Base-by-base conservation (phyloP, 176 grass and related monocot genomes). In the Saccharum spontaneum region DNA sequence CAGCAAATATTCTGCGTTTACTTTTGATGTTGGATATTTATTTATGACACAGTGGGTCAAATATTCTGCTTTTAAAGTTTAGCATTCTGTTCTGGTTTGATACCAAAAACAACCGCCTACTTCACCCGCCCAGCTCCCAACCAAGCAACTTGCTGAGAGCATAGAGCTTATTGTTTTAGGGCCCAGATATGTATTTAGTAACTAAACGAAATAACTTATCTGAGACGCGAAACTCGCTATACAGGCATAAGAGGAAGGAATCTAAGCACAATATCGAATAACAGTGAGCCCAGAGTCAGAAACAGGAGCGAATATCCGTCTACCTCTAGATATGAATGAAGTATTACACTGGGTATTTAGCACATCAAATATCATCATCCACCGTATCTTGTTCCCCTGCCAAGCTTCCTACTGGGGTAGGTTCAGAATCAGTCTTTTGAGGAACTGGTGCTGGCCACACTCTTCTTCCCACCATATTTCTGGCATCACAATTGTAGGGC, bases 391-490 rank as follows among this genome's bases (percentile, higher is more conserved):
- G 45, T 34, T 20, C 49, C 48, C 48, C 69, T 83, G 41, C 23
- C 75, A 80, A 77, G 46, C 41, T 77, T 81, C 64, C 84, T 71
- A 70, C 41, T 55, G 10, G 50, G 55, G 67, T 43, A 61, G 45
- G 75, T 40, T 5, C 2, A 22, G 24, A 45, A 89, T 91, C 87
- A 94, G 52, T 94, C 89, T 85, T 90, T 94, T 0, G 86, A 86
- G 43, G 77, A 78, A 67, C 84, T 85, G 83, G 77, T 89, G 86
- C 87, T 84, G 55, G 63, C 74, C 34, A 79, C 81, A 49, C 55
- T 26, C 86, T 97, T 97, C 90, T 97, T 97, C 64, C 90, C 86
- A 67, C 88, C 86, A 52, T 97, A 97, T 83, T 79, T 97, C 95
- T 97, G 83, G 6, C 20, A 71, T 30, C 34, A 30, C 1, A 76